These are phyloP conservation scores for Fusarium decemcellulare DNA, from an alignment of 2,329 filamentous ascomycete genomes.

Conservation along the genomic window DNA sequence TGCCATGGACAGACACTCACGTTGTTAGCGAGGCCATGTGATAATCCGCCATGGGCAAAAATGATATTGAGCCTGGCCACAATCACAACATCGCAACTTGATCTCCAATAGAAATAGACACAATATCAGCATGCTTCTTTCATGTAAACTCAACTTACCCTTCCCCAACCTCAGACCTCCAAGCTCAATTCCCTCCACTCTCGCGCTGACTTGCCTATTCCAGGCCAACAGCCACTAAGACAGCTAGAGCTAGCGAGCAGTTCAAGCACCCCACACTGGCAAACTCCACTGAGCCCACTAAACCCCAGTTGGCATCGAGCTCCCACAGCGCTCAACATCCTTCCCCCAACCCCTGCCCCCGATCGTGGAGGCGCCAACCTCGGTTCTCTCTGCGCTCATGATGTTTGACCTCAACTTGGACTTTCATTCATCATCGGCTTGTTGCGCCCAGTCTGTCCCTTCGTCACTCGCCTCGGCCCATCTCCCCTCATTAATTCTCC, in stretches of 20 bases:
- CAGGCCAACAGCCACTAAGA: conserved; percentile 14
- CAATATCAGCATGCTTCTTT: not conserved
- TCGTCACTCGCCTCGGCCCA: not conserved
- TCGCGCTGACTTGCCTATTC: conserved; percentile 6
- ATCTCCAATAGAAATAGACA: not conserved
- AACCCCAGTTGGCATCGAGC: conserved; percentile 5
- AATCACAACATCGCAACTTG: not conserved
- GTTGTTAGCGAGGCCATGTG: not conserved
- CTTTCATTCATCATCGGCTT: not conserved
- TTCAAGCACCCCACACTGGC: conserved; percentile 37
- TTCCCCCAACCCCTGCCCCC: conserved; percentile 20
- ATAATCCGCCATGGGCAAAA: not conserved
- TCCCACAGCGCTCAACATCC: too few relatives aligned
- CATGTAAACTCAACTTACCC: too few relatives aligned
- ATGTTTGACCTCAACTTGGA: conserved; percentile 15
- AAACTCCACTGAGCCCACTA: conserved; percentile 18
- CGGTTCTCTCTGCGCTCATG: conserved; percentile 32
- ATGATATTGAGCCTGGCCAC: not conserved
- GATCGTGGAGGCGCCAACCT: conserved; percentile 31
- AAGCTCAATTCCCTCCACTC: not conserved
- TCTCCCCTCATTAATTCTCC: not conserved
- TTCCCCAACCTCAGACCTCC: not conserved
- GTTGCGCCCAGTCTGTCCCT: not conserved
- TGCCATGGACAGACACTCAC: too few relatives aligned
- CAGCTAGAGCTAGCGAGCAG: conserved; percentile 7